Evolutionary conservation across 2,329 filamentous ascomycete species (phyloP).

Genomic region (Tolypocladium ovalisporum): DNA sequence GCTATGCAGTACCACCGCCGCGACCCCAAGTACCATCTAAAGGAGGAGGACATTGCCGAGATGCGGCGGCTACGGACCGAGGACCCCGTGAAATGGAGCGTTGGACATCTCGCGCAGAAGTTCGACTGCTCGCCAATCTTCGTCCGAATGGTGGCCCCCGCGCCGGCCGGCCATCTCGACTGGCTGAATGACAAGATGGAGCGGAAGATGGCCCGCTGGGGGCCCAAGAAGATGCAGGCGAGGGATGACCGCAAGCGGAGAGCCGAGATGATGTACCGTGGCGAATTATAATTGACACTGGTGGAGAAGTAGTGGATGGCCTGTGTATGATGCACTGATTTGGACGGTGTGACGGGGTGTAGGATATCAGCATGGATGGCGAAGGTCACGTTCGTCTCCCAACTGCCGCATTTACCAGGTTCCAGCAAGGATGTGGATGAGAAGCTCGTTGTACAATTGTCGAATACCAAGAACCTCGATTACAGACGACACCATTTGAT

Average conservation of each 20-base stretch:
- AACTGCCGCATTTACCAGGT: not conserved
- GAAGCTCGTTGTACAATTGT: conserved; percentile 1
- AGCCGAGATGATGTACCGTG: conserved; percentile 38
- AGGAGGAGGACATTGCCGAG: conserved; percentile 44
- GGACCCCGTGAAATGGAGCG: conserved; percentile 46
- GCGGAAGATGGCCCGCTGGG: conserved; percentile 44
- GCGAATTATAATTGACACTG: conserved; percentile 32
- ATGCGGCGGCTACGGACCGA: conserved; percentile 42
- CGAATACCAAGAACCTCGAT: not conserved
- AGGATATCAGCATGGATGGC: not conserved
- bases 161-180: conserved; percentile 35
- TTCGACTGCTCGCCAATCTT: conserved; percentile 47
- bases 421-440: not conserved
- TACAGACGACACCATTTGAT: not conserved
- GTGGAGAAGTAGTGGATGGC: not conserved
- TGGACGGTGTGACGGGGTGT: not conserved
- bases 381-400: not conserved
- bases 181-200: conserved; percentile 33
- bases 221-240: conserved; percentile 41
- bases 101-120: conserved; percentile 38
- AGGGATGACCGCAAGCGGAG: conserved; percentile 44
- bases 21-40: conserved; percentile 38
- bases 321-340: not conserved
- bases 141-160: conserved; percentile 45
- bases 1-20: conserved; percentile 22